Conservation (phyloP, 768 basidiomycete species). For the Trichaptum fuscoviolaceum region DNA sequence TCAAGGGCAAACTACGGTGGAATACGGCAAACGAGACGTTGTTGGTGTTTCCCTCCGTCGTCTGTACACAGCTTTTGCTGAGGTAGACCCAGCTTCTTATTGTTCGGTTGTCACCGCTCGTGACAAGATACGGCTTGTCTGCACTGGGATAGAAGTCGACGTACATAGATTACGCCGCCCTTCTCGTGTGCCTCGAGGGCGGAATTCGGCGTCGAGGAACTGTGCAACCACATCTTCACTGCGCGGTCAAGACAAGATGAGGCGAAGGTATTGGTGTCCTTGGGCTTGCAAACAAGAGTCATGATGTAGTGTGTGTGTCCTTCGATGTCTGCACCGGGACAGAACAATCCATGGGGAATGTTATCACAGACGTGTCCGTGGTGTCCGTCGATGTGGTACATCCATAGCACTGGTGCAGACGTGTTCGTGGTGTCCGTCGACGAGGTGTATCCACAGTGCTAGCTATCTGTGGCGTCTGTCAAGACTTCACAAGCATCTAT, state of each 20-base stretch:
- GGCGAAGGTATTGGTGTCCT: too few species aligned
- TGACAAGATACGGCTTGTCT: conserved; percentile 95
- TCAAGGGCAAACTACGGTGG: conserved; percentile 91
- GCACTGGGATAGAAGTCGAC: conserved; percentile 99
- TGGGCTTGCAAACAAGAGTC: conserved; percentile 96
- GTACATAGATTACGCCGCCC: too few species aligned
- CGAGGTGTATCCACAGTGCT: too few species aligned
- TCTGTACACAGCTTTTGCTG: conserved; percentile 96
- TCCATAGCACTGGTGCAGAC: too few species aligned
- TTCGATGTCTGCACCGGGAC: too few species aligned
- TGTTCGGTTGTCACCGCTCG: conserved; percentile 94
- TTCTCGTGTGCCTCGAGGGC: too few species aligned
- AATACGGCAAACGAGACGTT: conserved; percentile 97
- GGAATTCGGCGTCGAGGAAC: conserved; percentile 81
- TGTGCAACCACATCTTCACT: conserved; percentile 97
- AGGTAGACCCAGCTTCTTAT: conserved; percentile 99
- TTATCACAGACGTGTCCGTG: too few species aligned
- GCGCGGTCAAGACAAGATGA: conserved; percentile 97
- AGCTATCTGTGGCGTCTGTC: too few species aligned
- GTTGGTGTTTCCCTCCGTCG: conserved; percentile 95
- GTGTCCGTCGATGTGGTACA: too few species aligned
- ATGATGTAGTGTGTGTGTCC: conserved; percentile 99
- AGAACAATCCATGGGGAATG: too few species aligned
- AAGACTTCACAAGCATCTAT: too few species aligned
- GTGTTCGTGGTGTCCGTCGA: too few species aligned